A percentile compares a stretch with the other conserved stretches of the same genome.
Conservation (phyloP, 352 stramenopile species). For the Phytophthora citricola region DNA sequence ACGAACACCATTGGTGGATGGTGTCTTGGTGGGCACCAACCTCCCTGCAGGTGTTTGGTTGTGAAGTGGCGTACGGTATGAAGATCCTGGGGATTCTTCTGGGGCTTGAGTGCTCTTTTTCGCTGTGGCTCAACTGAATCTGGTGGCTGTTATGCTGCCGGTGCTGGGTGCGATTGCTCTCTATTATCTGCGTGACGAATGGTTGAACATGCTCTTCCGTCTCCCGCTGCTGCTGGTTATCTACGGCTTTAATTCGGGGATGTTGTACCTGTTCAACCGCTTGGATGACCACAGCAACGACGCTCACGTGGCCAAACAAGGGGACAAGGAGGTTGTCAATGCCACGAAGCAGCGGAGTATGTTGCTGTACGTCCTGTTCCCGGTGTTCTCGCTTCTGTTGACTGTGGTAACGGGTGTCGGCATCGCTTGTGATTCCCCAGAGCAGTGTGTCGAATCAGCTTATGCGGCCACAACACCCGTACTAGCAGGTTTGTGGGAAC, state of each 20-base stretch:
- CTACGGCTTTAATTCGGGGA: conserved; percentile 73
- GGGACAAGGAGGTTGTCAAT: conserved; percentile 25
- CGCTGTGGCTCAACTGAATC: conserved; percentile 68
- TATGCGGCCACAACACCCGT: conserved; percentile 40
- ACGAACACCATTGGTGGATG: conserved; percentile 57
- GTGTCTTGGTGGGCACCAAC: conserved; percentile 63
- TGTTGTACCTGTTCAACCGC: conserved; percentile 64
- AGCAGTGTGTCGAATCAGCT: conserved; percentile 59
- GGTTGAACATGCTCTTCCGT: conserved; percentile 85
- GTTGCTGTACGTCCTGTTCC: conserved; percentile 71
- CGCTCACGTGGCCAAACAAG: conserved; percentile 17
- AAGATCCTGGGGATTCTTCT: conserved; percentile 67
- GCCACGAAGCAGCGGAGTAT: conserved; percentile 44
- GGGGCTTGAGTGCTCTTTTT: conserved; percentile 52
- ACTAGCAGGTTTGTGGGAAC: conserved; percentile 38
- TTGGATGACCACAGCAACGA: conserved; percentile 33
- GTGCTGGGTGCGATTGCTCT: conserved; percentile 51
- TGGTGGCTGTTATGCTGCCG: conserved; percentile 62
- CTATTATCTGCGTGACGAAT: conserved; percentile 76
- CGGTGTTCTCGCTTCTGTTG: conserved; percentile 62
- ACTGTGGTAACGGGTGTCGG: conserved; percentile 67
- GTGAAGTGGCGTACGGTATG: conserved; percentile 71
- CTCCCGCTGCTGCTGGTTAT: conserved; percentile 72
- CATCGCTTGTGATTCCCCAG: conserved; percentile 77
- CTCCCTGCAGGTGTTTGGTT: conserved; percentile 69